These are phyloP conservation scores for Cutaneotrichosporon sp. DNA, from an alignment of 1,284 basidiomycete genomes.

Conservation along the genomic window DNA sequence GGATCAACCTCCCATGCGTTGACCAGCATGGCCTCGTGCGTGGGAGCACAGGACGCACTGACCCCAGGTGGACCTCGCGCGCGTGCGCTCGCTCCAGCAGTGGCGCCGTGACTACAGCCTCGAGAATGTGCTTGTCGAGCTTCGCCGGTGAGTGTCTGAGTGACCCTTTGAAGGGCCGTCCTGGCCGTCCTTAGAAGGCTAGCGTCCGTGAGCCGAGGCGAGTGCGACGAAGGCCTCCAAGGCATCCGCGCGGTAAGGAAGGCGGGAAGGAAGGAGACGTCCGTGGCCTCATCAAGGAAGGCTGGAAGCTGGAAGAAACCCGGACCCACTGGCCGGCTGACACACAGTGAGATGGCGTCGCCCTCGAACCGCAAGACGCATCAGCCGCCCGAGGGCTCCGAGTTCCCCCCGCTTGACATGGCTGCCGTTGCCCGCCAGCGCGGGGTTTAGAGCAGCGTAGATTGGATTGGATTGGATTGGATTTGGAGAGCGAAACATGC, in stretches of 20 bases:
- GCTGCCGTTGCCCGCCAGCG: conserved; percentile 44
- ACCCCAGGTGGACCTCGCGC: conserved; percentile 64
- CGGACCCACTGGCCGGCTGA: not conserved
- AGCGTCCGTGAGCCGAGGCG: not conserved
- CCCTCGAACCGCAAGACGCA: conserved; percentile 88
- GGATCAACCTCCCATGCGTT: conserved; percentile 95
- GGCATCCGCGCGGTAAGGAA: not conserved
- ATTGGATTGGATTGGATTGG: not conserved
- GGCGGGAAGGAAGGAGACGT: not conserved
- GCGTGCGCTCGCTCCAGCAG: conserved; percentile 66
- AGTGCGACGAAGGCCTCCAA: not conserved
- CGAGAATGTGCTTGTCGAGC: conserved; percentile 85
- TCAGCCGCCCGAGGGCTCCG: conserved; percentile 85
- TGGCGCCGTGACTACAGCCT: conserved; percentile 77
- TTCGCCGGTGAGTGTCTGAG: conserved; percentile 67
- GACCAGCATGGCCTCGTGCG: conserved; percentile 64
- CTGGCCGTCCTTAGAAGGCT: not conserved
- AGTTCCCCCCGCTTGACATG: conserved; percentile 51
- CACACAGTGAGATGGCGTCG: conserved; percentile 83
- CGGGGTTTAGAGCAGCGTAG: conserved; percentile 19
- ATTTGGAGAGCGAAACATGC: not conserved
- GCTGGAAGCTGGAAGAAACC: not conserved
- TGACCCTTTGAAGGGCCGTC: not conserved
- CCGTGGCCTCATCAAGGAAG: not conserved
- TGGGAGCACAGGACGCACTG: conserved; percentile 4